Evolutionary conservation across 208 protist species (phyloP).

Genomic region (Polymyxa betae): DNA sequence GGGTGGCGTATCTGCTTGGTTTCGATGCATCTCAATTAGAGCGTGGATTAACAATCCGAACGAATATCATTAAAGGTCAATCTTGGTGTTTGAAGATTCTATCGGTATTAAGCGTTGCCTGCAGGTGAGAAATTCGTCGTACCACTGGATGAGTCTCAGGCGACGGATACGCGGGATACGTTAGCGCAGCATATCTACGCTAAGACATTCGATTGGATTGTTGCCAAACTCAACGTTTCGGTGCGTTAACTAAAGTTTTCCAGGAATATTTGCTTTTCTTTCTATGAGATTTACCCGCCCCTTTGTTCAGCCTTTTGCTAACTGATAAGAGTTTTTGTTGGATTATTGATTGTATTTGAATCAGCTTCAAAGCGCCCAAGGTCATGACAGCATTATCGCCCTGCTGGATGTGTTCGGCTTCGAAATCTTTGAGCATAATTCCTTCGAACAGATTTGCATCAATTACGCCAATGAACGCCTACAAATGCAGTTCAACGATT

Average conservation of each 20-base stretch:
- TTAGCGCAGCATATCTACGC: conserved; percentile 53
- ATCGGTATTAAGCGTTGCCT: not conserved
- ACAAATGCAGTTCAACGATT: conserved; percentile 60
- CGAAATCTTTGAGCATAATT: conserved; percentile 62
- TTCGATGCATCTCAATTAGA: not conserved
- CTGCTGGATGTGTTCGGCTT: conserved; percentile 65
- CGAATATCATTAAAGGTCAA: conserved; percentile 29
- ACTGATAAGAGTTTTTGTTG: not conserved
- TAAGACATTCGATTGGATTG: conserved; percentile 50
- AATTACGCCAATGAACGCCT: conserved; percentile 60
- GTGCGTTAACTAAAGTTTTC: too few relatives aligned
- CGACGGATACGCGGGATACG: conserved; percentile 12
- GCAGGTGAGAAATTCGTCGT: conserved; percentile 19
- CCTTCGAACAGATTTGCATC: conserved; percentile 63
- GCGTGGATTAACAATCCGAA: not conserved
- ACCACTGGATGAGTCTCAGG: conserved; percentile 18
- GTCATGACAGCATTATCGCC: conserved; percentile 65
- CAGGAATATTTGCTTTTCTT: too few relatives aligned
- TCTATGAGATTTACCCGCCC: too few relatives aligned
- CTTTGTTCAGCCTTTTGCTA: too few relatives aligned
- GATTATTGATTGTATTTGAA: not conserved
- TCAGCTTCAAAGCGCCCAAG: not conserved
- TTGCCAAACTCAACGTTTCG: conserved; percentile 27
- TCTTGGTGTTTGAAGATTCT: not conserved
- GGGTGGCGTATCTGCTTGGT: conserved; percentile 44